These are phyloP conservation scores for Flaveria brownii DNA, from an alignment of 129 eudicot genomes.

Conservation along the genomic window DNA sequence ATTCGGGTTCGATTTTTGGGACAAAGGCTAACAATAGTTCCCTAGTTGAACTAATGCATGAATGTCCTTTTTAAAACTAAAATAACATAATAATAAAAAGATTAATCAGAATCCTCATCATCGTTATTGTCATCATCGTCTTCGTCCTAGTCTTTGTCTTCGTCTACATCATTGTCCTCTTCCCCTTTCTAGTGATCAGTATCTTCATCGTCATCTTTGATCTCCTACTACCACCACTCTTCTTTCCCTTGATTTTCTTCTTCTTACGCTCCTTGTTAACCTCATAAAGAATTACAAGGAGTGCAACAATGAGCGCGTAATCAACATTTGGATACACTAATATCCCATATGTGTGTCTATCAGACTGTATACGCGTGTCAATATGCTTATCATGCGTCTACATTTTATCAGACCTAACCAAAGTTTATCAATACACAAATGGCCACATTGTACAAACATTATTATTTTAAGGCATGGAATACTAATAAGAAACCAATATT, in stretches of 20 bases:
- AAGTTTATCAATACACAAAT: not conserved
- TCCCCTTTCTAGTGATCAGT: constrained; percentile 13
- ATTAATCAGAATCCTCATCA: constrained; percentile 19
- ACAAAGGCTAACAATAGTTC: no score
- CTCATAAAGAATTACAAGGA: constrained; percentile 36
- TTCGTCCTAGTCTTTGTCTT: constrained; percentile 1
- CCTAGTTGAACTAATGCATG: no score
- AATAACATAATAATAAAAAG: not conserved
- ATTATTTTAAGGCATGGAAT: not conserved
- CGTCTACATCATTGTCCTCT: constrained; percentile 3
- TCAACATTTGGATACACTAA: constrained; percentile 34
- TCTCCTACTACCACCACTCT: constrained; percentile 19
- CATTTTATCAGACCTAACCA: constrained; percentile 11
- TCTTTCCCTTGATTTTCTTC: constrained; percentile 27
- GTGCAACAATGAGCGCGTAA: constrained; percentile 29
- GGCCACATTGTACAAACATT: not conserved
- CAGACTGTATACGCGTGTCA: constrained; percentile 28
- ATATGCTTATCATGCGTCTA: constrained; percentile 33
- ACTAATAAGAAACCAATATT: not conserved
- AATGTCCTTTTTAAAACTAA: no score
- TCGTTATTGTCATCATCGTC: not conserved
- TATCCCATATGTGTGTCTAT: constrained; percentile 33
- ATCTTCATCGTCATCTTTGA: constrained; percentile 23
- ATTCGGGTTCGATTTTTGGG: no score
- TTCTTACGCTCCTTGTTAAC: constrained; percentile 34